phyloP scores from a whole-genome alignment of 495 filamentous ascomycete genomes.

The Poronia punctata region DNA sequence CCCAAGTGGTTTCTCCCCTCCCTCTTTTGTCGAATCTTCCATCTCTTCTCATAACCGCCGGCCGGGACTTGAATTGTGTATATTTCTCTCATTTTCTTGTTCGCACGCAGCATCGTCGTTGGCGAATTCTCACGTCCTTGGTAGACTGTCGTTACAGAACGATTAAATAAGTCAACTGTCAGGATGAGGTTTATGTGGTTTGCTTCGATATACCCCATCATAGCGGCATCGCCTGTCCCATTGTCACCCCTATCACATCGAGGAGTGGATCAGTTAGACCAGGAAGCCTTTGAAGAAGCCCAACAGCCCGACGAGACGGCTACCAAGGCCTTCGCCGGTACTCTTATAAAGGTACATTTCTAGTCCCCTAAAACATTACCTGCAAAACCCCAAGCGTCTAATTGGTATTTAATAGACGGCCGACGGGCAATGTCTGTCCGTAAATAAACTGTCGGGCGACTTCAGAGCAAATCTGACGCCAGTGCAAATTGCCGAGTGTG shows the following conservation, averaged over 20 bases:
- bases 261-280: conserved; percentile 35
- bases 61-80: conserved; percentile 4
- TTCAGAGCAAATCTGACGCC: conserved; percentile 52
- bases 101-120: neutral
- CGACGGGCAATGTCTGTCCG: conserved; percentile 45
- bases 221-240: conserved; percentile 12
- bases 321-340: conserved; percentile 40
- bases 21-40: neutral
- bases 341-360: conserved; percentile 38
- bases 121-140: neutral
- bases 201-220: neutral
- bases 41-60: conserved; percentile 2
- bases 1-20: conserved; percentile 1
- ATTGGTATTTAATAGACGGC: conserved; percentile 31
- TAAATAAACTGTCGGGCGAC: conserved; percentile 49
- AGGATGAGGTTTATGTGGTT: conserved; percentile 3
- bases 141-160: too few relatives aligned
- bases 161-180: too few relatives aligned
- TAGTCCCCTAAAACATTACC: too few relatives aligned
- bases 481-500: conserved; percentile 42
- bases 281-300: conserved; percentile 44
- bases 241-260: conserved; percentile 16
- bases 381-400: neutral
- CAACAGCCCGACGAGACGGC: conserved; percentile 42
- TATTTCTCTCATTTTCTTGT: neutral